Evolutionary conservation across 768 basidiomycete species (phyloP).

Genomic region (Calocybe cyanea): DNA sequence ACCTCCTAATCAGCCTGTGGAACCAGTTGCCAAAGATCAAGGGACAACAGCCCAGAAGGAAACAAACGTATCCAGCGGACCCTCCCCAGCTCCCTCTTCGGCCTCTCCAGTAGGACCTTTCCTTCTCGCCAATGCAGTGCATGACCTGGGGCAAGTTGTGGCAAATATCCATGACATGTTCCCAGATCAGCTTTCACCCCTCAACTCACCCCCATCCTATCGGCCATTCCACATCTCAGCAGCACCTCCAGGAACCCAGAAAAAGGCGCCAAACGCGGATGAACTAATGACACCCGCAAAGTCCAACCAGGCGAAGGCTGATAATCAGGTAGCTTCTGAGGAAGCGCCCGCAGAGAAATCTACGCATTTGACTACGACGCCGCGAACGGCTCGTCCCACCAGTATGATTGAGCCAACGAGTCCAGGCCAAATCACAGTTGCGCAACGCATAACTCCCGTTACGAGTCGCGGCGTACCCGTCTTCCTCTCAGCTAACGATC

Average conservation of each 20-base stretch:
- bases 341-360: not conserved
- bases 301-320: conserved; percentile 9
- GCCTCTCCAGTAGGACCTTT: conserved; percentile 18
- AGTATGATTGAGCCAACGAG: conserved; percentile 39
- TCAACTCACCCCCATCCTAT: conserved; percentile 10
- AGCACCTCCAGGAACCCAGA: not conserved
- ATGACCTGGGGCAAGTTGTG: conserved; percentile 17
- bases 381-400: conserved; percentile 20
- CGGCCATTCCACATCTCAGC: conserved; percentile 12
- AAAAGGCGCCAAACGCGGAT: not conserved
- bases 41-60: not conserved
- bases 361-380: conserved; percentile 1
- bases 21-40: not conserved
- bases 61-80: not conserved
- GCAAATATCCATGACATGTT: conserved; percentile 21
- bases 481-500: conserved; percentile 25
- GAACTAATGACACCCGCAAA: conserved; percentile 1
- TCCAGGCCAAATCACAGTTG: conserved; percentile 30
- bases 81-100: not conserved
- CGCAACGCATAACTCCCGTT: conserved; percentile 33
- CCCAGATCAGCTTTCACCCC: conserved; percentile 19
- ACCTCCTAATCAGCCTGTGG: not conserved
- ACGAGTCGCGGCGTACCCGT: conserved; percentile 34
- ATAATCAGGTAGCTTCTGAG: conserved; percentile 1
- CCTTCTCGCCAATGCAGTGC: conserved; percentile 17